Evolutionary conservation across 352 stramenopile genomes (phyloP).

Genomic region (Phytophthora ramorum): DNA sequence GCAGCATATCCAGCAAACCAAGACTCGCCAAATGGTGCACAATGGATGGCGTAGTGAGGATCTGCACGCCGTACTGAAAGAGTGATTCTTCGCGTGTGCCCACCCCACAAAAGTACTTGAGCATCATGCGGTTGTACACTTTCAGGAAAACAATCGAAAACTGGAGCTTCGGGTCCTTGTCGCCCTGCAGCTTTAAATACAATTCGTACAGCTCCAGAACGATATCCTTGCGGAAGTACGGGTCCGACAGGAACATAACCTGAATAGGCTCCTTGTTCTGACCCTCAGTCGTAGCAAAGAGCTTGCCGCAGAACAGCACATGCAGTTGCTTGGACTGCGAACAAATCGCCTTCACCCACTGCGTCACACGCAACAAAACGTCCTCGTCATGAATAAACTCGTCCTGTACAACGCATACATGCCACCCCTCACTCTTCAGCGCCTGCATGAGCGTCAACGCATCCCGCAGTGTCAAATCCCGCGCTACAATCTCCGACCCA

Average conservation of each 20-base stretch:
- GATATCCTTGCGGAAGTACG: conserved; percentile 95
- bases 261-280: conserved; percentile 77
- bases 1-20: conserved; percentile 75
- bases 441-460: conserved; percentile 80
- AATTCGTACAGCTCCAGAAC: conserved; percentile 92
- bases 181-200: conserved; percentile 94
- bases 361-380: conserved; percentile 65
- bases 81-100: conserved; percentile 91
- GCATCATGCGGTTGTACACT: conserved; percentile 87
- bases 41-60: conserved; percentile 93
- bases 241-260: conserved; percentile 93
- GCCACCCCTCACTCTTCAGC: conserved; percentile 81
- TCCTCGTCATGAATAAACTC: conserved; percentile 77
- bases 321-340: conserved; percentile 67
- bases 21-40: conserved; percentile 68
- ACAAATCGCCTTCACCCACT: conserved; percentile 79
- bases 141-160: conserved; percentile 91
- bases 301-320: conserved; percentile 70
- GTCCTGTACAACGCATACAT: conserved; percentile 83
- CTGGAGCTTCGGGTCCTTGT: conserved; percentile 94
- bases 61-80: conserved; percentile 93
- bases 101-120: conserved; percentile 91
- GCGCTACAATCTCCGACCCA: conserved; percentile 71
- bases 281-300: conserved; percentile 50
- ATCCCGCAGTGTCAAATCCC: conserved; percentile 58